phyloP scores from a whole-genome alignment of 306 rosid genomes.

The Glycine soja region DNA sequence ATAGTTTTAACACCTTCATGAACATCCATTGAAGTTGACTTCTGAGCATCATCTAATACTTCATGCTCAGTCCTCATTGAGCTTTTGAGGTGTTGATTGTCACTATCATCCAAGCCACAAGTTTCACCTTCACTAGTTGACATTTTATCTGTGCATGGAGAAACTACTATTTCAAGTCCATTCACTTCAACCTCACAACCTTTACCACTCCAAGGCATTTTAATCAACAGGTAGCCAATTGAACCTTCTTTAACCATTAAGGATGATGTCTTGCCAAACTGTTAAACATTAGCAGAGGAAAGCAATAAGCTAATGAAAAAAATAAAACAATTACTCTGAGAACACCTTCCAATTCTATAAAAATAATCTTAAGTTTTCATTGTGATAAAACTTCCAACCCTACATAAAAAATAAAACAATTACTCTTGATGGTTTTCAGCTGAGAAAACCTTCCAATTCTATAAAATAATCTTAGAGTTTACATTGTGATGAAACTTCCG shows the following conservation, averaged over 20 bases:
- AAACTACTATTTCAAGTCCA: conserved; percentile 85
- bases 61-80: conserved; percentile 54
- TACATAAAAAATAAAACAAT: too few species aligned
- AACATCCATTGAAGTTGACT: conserved; percentile 69
- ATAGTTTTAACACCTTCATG: conserved; percentile 95
- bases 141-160: conserved; percentile 54
- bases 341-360: too few species aligned
- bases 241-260: conserved; percentile 86
- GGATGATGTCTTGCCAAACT: conserved; percentile 67
- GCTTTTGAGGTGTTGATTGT: conserved; percentile 37
- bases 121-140: conserved; percentile 54
- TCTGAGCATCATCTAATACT: conserved; percentile 52
- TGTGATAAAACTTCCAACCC: too few species aligned
- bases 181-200: conserved; percentile 91
- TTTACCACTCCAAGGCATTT: conserved; percentile 90
- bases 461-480: not conserved
- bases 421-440: not conserved
- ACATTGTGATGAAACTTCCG: not conserved
- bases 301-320: conserved; percentile 1
- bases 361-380: too few species aligned
- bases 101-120: conserved; percentile 50
- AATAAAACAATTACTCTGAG: too few species aligned
- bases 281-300: conserved; percentile 44
- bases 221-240: conserved; percentile 72
- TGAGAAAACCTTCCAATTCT: conserved; percentile 8